Evolutionary conservation across 2,329 filamentous ascomycete genomes (phyloP).

Genomic region (Arthrobotrys conoides): DNA sequence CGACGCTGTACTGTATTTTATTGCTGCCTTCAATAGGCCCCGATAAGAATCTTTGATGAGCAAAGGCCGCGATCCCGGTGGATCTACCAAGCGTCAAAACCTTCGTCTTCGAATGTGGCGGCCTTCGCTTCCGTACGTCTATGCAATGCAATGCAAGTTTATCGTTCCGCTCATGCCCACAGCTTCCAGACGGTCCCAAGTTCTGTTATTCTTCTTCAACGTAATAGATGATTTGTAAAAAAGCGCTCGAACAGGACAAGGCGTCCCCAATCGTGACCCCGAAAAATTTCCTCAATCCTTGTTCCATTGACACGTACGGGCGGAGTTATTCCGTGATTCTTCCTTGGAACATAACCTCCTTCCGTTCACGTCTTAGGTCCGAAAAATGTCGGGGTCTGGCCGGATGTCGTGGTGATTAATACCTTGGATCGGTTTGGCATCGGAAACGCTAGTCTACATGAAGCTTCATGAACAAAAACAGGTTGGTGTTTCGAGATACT

Average conservation of each 20-base stretch:
- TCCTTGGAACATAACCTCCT: constrained; percentile 18
- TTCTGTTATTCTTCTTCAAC: background rate
- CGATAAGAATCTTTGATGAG: background rate
- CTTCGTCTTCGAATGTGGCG: background rate
- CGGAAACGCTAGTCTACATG: background rate
- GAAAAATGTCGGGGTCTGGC: background rate
- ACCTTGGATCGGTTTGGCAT: constrained; percentile 13
- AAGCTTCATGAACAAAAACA: background rate
- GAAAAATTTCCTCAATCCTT: constrained; percentile 13
- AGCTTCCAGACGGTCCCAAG: background rate
- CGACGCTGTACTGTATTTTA: background rate
- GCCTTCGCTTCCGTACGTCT: constrained; percentile 4
- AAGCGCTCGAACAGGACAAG: background rate
- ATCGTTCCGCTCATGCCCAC: background rate
- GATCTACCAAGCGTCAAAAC: background rate
- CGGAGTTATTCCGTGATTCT: constrained; percentile 16
- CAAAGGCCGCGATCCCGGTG: background rate
- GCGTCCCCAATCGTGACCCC: background rate
- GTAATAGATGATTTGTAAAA: background rate
- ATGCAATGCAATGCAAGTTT: constrained; percentile 24
- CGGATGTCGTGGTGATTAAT: background rate
- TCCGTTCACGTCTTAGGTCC: constrained; percentile 3
- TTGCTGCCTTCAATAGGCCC: constrained; percentile 12
- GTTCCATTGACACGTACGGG: background rate
- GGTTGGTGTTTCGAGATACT: constrained; percentile 12